phyloP scores from a whole-genome alignment of 805 yeast genomes.

The Zygoascus tannicola region DNA sequence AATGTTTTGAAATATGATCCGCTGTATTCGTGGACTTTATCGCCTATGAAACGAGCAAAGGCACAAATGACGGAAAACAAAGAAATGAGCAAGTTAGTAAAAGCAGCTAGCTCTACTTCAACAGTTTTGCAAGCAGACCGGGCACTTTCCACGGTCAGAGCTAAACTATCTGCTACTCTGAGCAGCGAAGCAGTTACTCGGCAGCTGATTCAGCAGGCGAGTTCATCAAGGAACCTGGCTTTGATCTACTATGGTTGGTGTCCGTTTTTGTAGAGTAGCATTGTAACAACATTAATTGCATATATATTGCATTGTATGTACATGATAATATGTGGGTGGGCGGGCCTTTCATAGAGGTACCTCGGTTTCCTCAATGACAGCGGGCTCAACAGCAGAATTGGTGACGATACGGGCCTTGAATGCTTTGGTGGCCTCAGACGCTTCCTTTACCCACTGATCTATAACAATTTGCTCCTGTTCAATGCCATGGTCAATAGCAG shows the following conservation, averaged over 20 bases:
- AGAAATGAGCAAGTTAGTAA: conserved; percentile 18
- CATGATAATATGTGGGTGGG: neutral
- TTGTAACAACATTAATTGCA: neutral
- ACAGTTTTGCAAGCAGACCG: conserved; percentile 67
- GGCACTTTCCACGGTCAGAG: conserved; percentile 64
- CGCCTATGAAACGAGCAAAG: neutral
- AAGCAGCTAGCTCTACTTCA: neutral
- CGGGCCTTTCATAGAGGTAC: too few species aligned
- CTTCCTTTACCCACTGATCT: conserved; percentile 65
- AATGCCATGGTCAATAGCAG: conserved; percentile 59
- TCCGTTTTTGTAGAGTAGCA: conserved; percentile 24
- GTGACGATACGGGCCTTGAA: conserved; percentile 23
- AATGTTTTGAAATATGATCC: conserved; percentile 91
- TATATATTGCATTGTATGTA: neutral
- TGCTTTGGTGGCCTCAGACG: conserved; percentile 52
- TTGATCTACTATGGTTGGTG: conserved; percentile 55
- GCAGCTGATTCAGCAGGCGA: conserved; percentile 70
- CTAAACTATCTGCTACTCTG: conserved; percentile 61
- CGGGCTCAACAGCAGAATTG: conserved; percentile 18
- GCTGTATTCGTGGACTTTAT: conserved; percentile 61
- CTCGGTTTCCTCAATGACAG: too few species aligned
- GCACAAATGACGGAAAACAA: conserved; percentile 53
- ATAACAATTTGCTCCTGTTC: conserved; percentile 61
- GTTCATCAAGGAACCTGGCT: conserved; percentile 56
- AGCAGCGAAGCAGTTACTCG: conserved; percentile 80